A percentile compares a stretch with the other conserved stretches of the same genome.
These are phyloP conservation scores for Tetrapisispora namnaoensis DNA, from an alignment of 805 yeast species.

Conservation along the genomic window DNA sequence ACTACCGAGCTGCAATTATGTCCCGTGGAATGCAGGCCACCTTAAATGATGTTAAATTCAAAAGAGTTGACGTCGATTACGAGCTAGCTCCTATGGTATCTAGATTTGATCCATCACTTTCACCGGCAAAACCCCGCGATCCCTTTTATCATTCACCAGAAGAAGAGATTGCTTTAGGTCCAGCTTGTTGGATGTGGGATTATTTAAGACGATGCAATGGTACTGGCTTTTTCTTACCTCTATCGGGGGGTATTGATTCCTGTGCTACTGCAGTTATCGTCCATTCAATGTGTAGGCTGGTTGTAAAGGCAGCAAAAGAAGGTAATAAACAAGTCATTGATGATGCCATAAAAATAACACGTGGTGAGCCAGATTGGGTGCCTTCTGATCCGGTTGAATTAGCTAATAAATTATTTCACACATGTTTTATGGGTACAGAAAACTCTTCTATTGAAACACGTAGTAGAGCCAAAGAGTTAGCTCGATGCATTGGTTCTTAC, in stretches of 20 bases:
- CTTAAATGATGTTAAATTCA: constrained; percentile 29
- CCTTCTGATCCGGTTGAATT: constrained; percentile 73
- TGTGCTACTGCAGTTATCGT: constrained; percentile 96
- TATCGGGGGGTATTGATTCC: constrained; percentile 95
- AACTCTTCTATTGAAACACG: constrained; percentile 89
- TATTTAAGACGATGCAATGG: constrained; percentile 84
- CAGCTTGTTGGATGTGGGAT: constrained; percentile 99
- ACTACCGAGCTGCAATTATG: constrained; percentile 59
- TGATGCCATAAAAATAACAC: constrained; percentile 66
- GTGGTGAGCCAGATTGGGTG: constrained; percentile 45
- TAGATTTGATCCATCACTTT: constrained; percentile 50
- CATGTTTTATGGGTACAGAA: constrained; percentile 91
- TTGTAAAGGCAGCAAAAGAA: constrained; percentile 53
- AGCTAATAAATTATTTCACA: constrained; percentile 68
- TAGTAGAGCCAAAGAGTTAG: constrained; percentile 65
- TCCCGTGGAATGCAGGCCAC: constrained; percentile 68
- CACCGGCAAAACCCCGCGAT: constrained; percentile 44
- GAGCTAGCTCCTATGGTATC: constrained; percentile 54
- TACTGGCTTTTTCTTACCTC: constrained; percentile 85
- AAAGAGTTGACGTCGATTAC: constrained; percentile 51
- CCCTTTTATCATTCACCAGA: constrained; percentile 72
- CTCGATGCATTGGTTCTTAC: constrained; percentile 70
- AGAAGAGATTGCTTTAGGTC: constrained; percentile 95
- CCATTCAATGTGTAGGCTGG: constrained; percentile 86
- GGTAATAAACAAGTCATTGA: constrained; percentile 67